Conservation (phyloP, 805 yeast species). For the Wickerhamomyces strasburgensis region DNA sequence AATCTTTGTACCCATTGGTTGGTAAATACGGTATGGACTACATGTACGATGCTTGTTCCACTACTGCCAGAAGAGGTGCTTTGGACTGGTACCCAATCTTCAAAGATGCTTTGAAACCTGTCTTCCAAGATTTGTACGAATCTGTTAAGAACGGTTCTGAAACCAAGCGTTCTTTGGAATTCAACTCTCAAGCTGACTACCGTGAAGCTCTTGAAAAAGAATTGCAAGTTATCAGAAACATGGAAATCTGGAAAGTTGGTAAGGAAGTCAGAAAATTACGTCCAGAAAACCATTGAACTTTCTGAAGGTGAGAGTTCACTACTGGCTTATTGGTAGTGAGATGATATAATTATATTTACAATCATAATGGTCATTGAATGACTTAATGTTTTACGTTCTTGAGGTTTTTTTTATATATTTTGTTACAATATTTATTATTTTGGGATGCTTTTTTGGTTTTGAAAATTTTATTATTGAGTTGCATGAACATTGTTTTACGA, state of each 20-base stretch:
- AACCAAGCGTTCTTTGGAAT: constrained; percentile 96
- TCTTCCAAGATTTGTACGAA: constrained; percentile 92
- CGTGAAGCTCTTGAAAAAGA: constrained; percentile 93
- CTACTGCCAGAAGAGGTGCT: constrained; percentile 99
- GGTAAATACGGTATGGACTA: constrained; percentile 99
- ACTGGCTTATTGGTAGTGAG: constrained; percentile 1
- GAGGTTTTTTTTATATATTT: constrained; percentile 9
- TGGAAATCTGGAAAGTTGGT: constrained; percentile 99
- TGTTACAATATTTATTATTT: constrained; percentile 16
- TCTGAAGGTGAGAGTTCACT: background rate
- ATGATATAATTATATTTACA: background rate
- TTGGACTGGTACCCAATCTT: constrained; percentile 99
- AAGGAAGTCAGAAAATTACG: constrained; percentile 99
- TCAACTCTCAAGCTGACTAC: constrained; percentile 98
- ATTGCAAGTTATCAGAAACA: constrained; percentile 86
- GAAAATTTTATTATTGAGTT: constrained; percentile 7
- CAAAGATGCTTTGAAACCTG: constrained; percentile 98
- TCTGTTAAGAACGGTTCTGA: constrained; percentile 94
- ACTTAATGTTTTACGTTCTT: constrained; percentile 17
- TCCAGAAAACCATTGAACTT: constrained; percentile 84
- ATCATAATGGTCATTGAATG: constrained; percentile 28
- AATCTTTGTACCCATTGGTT: constrained; percentile 96
- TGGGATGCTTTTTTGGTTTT: constrained; percentile 13
- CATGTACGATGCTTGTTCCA: constrained; percentile 99
- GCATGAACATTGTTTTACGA: constrained; percentile 38